phyloP scores from a whole-genome alignment of 2,329 filamentous ascomycete species.

The Colletotrichum camelliae region DNA sequence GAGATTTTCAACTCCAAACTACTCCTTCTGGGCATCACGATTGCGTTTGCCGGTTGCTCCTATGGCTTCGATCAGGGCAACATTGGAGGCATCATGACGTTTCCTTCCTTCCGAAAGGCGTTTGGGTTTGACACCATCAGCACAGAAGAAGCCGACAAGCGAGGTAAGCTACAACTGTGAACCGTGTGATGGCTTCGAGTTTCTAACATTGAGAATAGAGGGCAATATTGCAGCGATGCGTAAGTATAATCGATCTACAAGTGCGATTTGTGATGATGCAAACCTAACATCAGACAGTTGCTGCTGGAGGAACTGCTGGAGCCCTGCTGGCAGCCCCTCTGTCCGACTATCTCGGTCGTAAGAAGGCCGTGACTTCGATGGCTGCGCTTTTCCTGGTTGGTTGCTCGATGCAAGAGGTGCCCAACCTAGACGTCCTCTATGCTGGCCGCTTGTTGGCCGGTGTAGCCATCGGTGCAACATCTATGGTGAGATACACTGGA shows the following conservation, averaged over 20 bases:
- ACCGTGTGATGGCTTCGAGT: neutral
- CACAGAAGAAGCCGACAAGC: conserved; percentile 30
- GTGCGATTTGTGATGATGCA: no score
- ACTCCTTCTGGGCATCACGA: conserved; percentile 34
- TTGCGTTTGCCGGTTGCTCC: conserved; percentile 40
- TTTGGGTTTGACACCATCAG: conserved; percentile 37
- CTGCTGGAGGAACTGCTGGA: conserved; percentile 40
- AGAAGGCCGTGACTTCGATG: conserved; percentile 37
- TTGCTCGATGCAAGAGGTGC: conserved; percentile 39
- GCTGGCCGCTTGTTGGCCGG: conserved; percentile 41
- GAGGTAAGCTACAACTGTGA: neutral
- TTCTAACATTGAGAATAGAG: conserved; percentile 18
- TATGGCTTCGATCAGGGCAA: conserved; percentile 46
- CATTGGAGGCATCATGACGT: conserved; percentile 41
- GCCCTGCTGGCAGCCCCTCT: conserved; percentile 40
- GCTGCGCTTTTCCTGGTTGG: conserved; percentile 36
- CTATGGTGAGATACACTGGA: conserved; percentile 28
- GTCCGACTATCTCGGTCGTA: conserved; percentile 40
- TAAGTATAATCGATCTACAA: conserved; percentile 14
- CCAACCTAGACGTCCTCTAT: conserved; percentile 38
- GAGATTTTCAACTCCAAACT: conserved; percentile 42
- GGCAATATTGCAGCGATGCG: conserved; percentile 37
- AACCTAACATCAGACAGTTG: conserved; percentile 26
- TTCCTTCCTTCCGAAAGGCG: conserved; percentile 38
- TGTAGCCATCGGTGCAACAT: conserved; percentile 38